Evolutionary conservation across 345 rosid species (phyloP).

Genomic region (Brassica cretica): DNA sequence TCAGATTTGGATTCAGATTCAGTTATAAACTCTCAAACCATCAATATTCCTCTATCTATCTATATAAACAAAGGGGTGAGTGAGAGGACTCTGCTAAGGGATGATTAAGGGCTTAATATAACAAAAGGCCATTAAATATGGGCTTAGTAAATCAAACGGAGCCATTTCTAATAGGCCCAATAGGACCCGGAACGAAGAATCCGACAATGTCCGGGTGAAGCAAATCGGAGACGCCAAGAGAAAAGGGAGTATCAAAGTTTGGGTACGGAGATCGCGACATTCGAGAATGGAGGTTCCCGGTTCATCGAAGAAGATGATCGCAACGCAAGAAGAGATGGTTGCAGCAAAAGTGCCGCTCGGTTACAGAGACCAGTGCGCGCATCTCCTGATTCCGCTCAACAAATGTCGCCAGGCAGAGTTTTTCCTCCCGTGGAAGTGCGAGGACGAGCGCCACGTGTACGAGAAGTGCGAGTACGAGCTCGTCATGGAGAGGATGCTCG

Average conservation of each 20-base stretch:
- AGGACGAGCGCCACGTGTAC: constrained; percentile 84
- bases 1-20: no score
- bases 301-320: constrained; percentile 97
- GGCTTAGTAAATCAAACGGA: not conserved
- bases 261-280: constrained; percentile 23
- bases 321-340: constrained; percentile 93
- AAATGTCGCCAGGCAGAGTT: constrained; percentile 95
- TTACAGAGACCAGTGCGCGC: constrained; percentile 96
- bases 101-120: not conserved
- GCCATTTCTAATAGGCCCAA: not conserved
- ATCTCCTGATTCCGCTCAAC: constrained; percentile 89
- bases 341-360: constrained; percentile 73
- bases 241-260: not conserved
- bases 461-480: constrained; percentile 99
- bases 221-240: constrained; percentile 15
- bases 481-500: constrained; percentile 95
- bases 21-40: no score
- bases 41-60: no score
- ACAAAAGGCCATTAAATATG: not conserved
- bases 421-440: constrained; percentile 97
- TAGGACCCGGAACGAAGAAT: constrained; percentile 17
- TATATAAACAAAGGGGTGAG: no score
- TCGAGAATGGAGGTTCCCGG: constrained; percentile 71
- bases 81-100: no score
- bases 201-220: constrained; percentile 12